Conservation (phyloP, 2,329 filamentous ascomycete species). For the Exophiala calicioides region DNA sequence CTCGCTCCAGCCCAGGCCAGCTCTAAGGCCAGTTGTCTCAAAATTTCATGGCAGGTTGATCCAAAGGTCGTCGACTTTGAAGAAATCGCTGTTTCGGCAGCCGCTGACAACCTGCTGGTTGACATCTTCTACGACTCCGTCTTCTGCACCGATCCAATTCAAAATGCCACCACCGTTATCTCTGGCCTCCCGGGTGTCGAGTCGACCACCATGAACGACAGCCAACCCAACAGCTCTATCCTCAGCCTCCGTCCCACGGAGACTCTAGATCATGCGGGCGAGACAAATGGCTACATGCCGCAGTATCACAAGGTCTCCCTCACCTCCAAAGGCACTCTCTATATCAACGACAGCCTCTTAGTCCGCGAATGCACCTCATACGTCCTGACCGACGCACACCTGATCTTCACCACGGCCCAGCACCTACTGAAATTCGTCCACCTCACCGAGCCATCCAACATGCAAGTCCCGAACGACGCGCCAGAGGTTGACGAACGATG, state of each 20-base stretch:
- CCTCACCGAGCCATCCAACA: constrained; percentile 49
- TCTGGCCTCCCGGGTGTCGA: constrained; percentile 1
- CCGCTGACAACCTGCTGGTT: constrained; percentile 16
- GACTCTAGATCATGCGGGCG: background rate
- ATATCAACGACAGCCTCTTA: constrained; percentile 71
- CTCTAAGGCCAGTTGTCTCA: constrained; percentile 36
- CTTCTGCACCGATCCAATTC: constrained; percentile 13
- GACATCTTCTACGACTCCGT: constrained; percentile 18
- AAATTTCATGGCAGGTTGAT: constrained; percentile 8
- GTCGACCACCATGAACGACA: constrained; percentile 4
- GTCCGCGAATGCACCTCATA: constrained; percentile 93
- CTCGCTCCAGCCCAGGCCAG: constrained; percentile 38
- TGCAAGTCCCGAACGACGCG: constrained; percentile 78
- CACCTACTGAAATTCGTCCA: constrained; percentile 95
- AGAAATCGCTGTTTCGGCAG: constrained; percentile 5
- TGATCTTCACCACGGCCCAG: constrained; percentile 89
- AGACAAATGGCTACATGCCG: constrained; percentile 10
- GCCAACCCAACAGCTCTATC: constrained; percentile 18
- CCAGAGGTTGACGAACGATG: constrained; percentile 91
- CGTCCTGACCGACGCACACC: constrained; percentile 73
- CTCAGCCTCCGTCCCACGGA: constrained; percentile 4
- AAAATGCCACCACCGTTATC: constrained; percentile 10
- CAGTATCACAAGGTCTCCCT: constrained; percentile 56
- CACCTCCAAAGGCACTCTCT: constrained; percentile 74
- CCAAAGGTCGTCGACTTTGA: constrained; percentile 2